Base-by-base conservation (phyloP, 2,329 filamentous ascomycete species). In the Zymoseptoria passerinii region DNA sequence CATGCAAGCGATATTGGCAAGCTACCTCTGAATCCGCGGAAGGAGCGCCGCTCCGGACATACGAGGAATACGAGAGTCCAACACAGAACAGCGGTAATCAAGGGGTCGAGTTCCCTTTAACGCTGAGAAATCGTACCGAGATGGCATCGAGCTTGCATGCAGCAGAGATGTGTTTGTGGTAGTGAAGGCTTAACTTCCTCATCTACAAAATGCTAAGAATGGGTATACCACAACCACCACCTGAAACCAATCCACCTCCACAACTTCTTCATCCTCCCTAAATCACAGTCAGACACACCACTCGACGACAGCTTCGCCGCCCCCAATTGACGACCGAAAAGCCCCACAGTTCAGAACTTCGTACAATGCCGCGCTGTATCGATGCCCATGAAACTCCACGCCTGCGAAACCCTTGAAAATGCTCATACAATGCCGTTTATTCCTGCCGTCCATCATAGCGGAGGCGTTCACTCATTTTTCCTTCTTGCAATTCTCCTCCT, bases 401-500 rank as follows among this genome's bases (percentile, higher is more conserved):
- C 4, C 35, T 2, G 2, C 4, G 4, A 6, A n/a, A 2, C 35
- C 35, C 2, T 5, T 44, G 35, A 6, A 44, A 44, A 40, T 40
- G 35, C 35, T 16, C 35, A 40, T 16, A 40, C 9, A 40, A 40
- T 13, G 35, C 35, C 35, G 35, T 40, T 16, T 40, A 40, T 10
- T 13, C 13, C 28, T 29, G 29, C 29, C 29, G 29, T 35, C 29
- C 29, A 9, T 35, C 8, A 35, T 13, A 4, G 29, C 9, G 29
- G 29, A 35, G 5, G 29, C 29, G 29, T 35, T 35, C 29, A 35
- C 7, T 50, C 60, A 18, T 51, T 57, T 54, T 27, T 29, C 52
- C 50, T 59, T 59, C 54, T 60, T 61, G 29, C 5, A 40, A 3
- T 40, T 3, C 3, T 40, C 7, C 35, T 23, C 23, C 23, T 23